A percentile compares a stretch with the other conserved stretches of the same genome.
Evolutionary conservation across 768 basidiomycete genomes (phyloP).

Genomic region (Mycena floridula): DNA sequence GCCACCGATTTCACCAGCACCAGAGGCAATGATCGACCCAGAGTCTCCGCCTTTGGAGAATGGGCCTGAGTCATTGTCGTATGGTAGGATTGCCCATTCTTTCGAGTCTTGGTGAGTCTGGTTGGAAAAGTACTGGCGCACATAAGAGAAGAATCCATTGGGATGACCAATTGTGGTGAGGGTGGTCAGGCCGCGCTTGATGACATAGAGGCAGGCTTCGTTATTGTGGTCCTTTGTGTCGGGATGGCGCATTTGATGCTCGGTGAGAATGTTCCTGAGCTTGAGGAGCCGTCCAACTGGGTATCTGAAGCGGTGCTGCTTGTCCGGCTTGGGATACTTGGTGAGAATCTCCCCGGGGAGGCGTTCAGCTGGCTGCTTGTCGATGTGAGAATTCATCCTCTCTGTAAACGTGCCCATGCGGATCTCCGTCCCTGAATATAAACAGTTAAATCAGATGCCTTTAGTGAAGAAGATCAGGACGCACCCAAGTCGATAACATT

Average conservation of each 20-base stretch:
- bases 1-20: constrained; percentile 24
- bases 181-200: constrained; percentile 30
- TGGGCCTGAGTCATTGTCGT: constrained; percentile 18
- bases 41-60: constrained; percentile 31
- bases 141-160: constrained; percentile 25
- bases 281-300: constrained; percentile 25
- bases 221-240: too few species aligned
- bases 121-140: constrained; percentile 19
- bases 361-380: constrained; percentile 13
- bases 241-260: constrained; percentile 23
- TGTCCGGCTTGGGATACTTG: constrained; percentile 8
- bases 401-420: too few species aligned
- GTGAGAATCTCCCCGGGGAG: constrained; percentile 15
- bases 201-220: too few species aligned
- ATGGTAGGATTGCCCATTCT: constrained; percentile 22
- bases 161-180: constrained; percentile 29
- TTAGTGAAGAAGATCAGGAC: constrained; percentile 19
- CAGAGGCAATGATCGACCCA: constrained; percentile 26
- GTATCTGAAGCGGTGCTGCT: constrained; percentile 20
- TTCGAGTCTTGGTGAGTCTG: constrained; percentile 14
- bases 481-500: constrained; percentile 32
- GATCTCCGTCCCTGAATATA: constrained; percentile 20
- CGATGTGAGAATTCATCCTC: too few species aligned
- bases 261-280: constrained; percentile 23
- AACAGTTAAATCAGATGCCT: constrained; percentile 17